Base-by-base conservation (phyloP, 129 eudicot genomes). In the Arctium lappa region DNA sequence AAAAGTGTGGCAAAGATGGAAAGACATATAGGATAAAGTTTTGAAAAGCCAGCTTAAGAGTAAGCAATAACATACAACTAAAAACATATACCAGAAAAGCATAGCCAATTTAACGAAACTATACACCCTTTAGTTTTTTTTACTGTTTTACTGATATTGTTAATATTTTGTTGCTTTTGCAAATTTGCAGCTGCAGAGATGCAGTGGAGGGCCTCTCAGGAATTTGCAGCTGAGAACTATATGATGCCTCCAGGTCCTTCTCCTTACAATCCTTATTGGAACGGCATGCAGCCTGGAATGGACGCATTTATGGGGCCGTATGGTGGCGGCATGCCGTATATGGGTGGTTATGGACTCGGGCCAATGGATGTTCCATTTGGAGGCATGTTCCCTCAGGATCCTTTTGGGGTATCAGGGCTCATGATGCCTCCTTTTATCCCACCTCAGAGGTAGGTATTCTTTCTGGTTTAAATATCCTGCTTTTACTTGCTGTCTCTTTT, bases 141-240 rank as follows among this genome's bases (percentile, higher is more conserved):
- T 9, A 29, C 60, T 77, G 74, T 69, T 22, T 22, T 77, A 80
- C 73, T 48, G 82, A 77, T 69, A 8, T 37, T 56, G 18, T 50
- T 50, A 34, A 77, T n/a, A 8, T 42, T 34, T 68, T 80, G 1
- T 42, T 53, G 6, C 60, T 50, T 34, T 60, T 79, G 78, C 63
- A 11, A 83, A 44, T 31, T 82, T 87, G 84, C 90, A 91, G 93
- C 88, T 76, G 86, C 91, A 69, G 99, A 95, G 77, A 93, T 93
- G 97, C 99, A 93, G 80, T 91, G 98, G 99, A 88, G 92, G 86
- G 80, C 84, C 30, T 78, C 91, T 22, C 97, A 88, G 71, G 97
- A 93, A 9, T 88, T 85, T 73, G 94, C 88, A 78, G 88, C 91
- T 22, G 99, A 91, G 74, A 90, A 85, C 76, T 91, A 85, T 65